Evolutionary conservation across 805 yeast species (phyloP).

Genomic region (Yarrowia sp.): DNA sequence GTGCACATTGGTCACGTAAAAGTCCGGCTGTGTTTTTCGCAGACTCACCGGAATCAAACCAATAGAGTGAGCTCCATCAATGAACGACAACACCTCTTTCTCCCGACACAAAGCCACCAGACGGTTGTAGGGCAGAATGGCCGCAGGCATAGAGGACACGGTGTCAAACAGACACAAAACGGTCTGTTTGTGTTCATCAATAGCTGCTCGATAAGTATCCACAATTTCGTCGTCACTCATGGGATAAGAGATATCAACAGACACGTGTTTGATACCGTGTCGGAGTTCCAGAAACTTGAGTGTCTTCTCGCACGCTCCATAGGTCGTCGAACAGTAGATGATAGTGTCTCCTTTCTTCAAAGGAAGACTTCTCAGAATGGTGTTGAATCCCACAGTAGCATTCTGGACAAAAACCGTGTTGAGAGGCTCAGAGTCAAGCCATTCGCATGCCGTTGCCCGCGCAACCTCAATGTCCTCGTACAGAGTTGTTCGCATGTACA

Average conservation of each 20-base stretch:
- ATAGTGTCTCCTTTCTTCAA: constrained; percentile 53
- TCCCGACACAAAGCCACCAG: constrained; percentile 48
- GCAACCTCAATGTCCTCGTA: constrained; percentile 39
- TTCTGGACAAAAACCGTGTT: constrained; percentile 55
- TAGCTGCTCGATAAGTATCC: constrained; percentile 33
- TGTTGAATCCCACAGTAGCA: constrained; percentile 61
- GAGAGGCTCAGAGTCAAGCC: constrained; percentile 49
- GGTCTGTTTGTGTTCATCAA: constrained; percentile 37
- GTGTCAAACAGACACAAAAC: constrained; percentile 52
- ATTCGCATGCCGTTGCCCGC: constrained; percentile 42
- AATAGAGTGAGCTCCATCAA: constrained; percentile 73
- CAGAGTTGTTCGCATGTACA: constrained; percentile 40
- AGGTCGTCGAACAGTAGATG: constrained; percentile 50
- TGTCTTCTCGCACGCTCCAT: constrained; percentile 55
- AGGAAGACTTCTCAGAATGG: constrained; percentile 54
- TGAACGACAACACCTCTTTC: constrained; percentile 50
- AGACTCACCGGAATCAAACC: constrained; percentile 44
- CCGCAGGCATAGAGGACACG: constrained; percentile 64
- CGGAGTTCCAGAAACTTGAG: constrained; percentile 36
- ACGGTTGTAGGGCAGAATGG: constrained; percentile 53
- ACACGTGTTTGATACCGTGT: constrained; percentile 41
- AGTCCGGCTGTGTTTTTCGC: constrained; percentile 51
- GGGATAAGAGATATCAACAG: constrained; percentile 47
- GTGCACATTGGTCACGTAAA: constrained; percentile 60
- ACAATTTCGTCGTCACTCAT: constrained; percentile 45